phyloP scores from a whole-genome alignment of 495 filamentous ascomycete species.

The Penicillium taxi region DNA sequence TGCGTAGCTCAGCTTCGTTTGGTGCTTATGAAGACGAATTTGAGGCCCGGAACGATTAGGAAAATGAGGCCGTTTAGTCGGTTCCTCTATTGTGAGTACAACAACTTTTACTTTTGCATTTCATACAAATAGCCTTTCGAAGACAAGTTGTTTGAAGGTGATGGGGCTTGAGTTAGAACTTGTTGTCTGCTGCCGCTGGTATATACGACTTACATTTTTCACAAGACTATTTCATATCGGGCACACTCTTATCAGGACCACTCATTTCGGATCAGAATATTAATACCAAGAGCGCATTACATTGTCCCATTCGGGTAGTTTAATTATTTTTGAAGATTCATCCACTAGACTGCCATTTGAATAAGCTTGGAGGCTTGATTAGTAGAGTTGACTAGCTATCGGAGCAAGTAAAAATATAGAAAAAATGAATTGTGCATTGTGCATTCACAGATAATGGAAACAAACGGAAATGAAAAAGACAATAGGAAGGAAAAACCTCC shows the following conservation, averaged over 20 bases:
- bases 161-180: too few species aligned
- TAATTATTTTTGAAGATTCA: too few species aligned
- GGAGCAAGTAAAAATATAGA: background rate
- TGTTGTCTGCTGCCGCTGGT: too few species aligned
- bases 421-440: constrained; percentile 15
- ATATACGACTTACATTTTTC: too few species aligned
- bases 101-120: background rate
- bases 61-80: constrained; percentile 31
- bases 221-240: too few species aligned
- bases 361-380: too few species aligned
- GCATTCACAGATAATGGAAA: constrained; percentile 26
- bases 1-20: constrained; percentile 46
- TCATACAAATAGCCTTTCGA: background rate
- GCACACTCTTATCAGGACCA: too few species aligned
- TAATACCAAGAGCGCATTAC: too few species aligned
- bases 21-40: constrained; percentile 55
- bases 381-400: background rate
- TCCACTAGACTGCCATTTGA: too few species aligned
- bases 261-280: too few species aligned
- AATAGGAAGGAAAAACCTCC: constrained; percentile 4
- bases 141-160: too few species aligned
- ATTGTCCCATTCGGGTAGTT: too few species aligned
- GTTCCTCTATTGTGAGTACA: background rate
- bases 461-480: constrained; percentile 17
- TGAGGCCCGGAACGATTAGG: constrained; percentile 39